Evolutionary conservation across 768 basidiomycete species (phyloP).

Genomic region (Mycena epipterygia): DNA sequence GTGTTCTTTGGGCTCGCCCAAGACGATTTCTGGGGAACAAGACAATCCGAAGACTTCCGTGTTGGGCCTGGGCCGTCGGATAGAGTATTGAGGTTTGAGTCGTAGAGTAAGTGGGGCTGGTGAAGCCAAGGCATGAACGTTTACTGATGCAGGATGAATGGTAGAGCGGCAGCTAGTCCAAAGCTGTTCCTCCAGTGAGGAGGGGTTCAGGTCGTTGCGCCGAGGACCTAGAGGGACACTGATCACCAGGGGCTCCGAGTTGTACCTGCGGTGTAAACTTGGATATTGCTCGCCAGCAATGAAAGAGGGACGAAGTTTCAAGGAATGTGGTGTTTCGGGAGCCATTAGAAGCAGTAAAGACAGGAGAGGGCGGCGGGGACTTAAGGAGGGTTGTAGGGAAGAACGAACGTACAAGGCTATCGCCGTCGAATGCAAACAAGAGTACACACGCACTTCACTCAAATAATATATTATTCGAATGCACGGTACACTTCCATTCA

Average conservation of each 20-base stretch:
- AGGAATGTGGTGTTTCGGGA: constrained; percentile 19
- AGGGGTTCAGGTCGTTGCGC: neutral
- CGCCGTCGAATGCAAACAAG: neutral
- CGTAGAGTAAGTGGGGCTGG: constrained; percentile 6
- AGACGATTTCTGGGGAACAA: constrained; percentile 1
- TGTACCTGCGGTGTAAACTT: constrained; percentile 21
- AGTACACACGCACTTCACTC: no score
- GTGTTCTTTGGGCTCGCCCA: constrained; percentile 25
- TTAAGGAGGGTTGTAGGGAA: neutral
- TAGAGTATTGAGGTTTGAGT: constrained; percentile 25
- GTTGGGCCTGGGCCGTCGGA: constrained; percentile 25
- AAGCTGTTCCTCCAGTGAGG: neutral
- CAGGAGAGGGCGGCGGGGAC: neutral
- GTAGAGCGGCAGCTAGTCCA: neutral
- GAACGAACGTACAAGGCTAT: neutral
- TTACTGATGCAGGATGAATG: neutral
- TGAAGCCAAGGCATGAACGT: neutral
- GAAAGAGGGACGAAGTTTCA: constrained; percentile 7
- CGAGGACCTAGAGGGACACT: neutral
- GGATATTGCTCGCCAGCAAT: neutral
- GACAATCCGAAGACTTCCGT: neutral
- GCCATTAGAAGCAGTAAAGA: constrained; percentile 12
- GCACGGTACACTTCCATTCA: no score
- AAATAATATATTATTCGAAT: no score
- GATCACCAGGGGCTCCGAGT: constrained; percentile 19